Percentiles rank a stretch among this genome's conserved stretches.
Conservation (phyloP, 2,329 filamentous ascomycete species). For the Tolypocladium paradoxum region DNA sequence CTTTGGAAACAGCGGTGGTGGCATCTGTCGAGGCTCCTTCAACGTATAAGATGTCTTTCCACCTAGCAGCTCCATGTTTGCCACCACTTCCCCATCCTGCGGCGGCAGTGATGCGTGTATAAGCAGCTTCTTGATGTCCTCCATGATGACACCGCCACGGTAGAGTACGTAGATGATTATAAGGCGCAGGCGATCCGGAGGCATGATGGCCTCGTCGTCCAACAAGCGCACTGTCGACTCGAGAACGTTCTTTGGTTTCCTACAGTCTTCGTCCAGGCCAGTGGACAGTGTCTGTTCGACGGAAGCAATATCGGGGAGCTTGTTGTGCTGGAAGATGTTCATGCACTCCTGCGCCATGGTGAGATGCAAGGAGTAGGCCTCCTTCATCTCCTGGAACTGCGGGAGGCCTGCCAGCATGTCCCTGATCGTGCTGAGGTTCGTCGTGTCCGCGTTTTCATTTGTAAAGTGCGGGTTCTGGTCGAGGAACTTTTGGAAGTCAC, state of each 20-base stretch:
- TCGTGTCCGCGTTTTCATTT: constrained; percentile 56
- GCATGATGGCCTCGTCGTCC: constrained; percentile 66
- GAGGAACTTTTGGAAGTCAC: constrained; percentile 87
- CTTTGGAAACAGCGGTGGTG: constrained; percentile 59
- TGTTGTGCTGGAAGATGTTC: constrained; percentile 78
- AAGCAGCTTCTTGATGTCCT: constrained; percentile 76
- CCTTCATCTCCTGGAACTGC: constrained; percentile 92
- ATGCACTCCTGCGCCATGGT: constrained; percentile 97
- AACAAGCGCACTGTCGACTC: constrained; percentile 79
- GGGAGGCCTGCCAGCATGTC: constrained; percentile 94
- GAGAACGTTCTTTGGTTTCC: constrained; percentile 80
- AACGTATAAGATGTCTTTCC: constrained; percentile 57
- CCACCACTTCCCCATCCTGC: constrained; percentile 60
- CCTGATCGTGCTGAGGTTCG: constrained; percentile 81
- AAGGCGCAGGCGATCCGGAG: constrained; percentile 69
- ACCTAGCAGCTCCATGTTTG: constrained; percentile 74
- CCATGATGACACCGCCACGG: constrained; percentile 70
- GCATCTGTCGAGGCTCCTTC: constrained; percentile 62
- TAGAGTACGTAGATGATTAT: constrained; percentile 80
- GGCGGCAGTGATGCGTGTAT: constrained; percentile 71
- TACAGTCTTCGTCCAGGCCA: constrained; percentile 83
- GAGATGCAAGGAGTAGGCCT: constrained; percentile 85
- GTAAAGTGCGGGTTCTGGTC: constrained; percentile 88
- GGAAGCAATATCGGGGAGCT: constrained; percentile 76
- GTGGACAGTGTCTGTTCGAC: constrained; percentile 88